Base-by-base conservation (phyloP, 805 yeast genomes). In the Yarrowia hollandica region DNA sequence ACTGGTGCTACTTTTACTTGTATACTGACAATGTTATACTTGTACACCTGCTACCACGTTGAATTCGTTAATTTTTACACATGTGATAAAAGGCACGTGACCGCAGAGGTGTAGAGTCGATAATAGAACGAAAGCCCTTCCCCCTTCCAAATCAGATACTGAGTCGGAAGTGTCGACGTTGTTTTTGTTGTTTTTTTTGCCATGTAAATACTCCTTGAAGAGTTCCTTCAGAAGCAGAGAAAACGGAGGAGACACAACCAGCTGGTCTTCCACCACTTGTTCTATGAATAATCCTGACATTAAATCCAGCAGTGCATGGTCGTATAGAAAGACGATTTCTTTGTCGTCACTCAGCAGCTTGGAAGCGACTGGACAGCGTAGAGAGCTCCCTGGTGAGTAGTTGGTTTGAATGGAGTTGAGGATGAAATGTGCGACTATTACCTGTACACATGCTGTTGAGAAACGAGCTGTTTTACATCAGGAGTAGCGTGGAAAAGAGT, bases 291-390 rank as follows among this genome's bases (percentile, higher is more conserved):
- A 35, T 1, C 69, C 68, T 2, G 65, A 61, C 50, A 60, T 62
- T n/a, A 68, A 69, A 37, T 66, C 69, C 52, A 54, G 58, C 10
- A 60, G 28, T 1, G 64, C 39, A 48, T 66, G 69, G 34, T 66
- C 66, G 52, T 61, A 66, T 10, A 50, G 61, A 60, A 64, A 66
- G 23, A 58, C 60, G 4, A 62, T 44, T 12, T 33, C 44, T 14
- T 46, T 26, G 16, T 44, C 31, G 6, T 35, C 31, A 4, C 50
- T 60, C 9, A 62, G 9, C 6, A 65, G n/a, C n/a, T n/a, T n/a
- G n/a, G n/a, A n/a, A n/a, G n/a, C n/a, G n/a, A n/a, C 26, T 44
- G 22, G 19, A 25, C 52, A 8, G 35, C 52, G 5, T 28, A 28
- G 18, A 44, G 35, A 19, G 35, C 35, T 9, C 26, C 35, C n/a